These are phyloP conservation scores for Rhizopogon vulgaris DNA, from an alignment of 768 basidiomycete genomes.

Conservation along the genomic window DNA sequence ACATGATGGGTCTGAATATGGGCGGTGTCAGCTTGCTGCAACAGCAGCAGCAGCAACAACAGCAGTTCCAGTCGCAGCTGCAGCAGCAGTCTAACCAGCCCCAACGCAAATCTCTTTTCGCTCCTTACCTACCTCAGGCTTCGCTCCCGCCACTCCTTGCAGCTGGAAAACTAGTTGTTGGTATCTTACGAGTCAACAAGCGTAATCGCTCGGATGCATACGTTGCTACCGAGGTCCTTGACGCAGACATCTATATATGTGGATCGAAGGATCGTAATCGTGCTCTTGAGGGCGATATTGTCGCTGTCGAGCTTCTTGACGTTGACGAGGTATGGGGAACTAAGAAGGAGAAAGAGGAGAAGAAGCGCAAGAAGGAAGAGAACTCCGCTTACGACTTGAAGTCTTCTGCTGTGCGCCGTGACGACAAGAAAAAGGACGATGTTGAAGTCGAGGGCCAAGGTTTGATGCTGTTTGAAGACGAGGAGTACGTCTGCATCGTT, in stretches of 20 bases:
- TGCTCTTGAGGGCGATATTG: slow-evolving; percentile 96
- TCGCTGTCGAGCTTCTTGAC: slow-evolving; percentile 95
- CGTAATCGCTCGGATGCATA: slow-evolving; percentile 98
- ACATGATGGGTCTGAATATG: slow-evolving; percentile 87
- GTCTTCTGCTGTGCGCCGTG: slow-evolving; percentile 69
- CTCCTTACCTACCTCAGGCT: slow-evolving; percentile 96
- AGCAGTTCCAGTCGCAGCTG: slow-evolving; percentile 89
- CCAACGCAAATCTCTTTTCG: slow-evolving; percentile 96
- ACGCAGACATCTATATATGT: slow-evolving; percentile 98
- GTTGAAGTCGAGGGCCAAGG: slow-evolving; percentile 99
- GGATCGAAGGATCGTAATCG: slow-evolving; percentile 98
- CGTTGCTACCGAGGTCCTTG: slow-evolving; percentile 95
- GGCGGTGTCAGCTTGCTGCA: slow-evolving; percentile 82
- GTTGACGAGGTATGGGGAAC: slow-evolving; percentile 98
- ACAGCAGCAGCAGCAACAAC: slow-evolving; percentile 71
- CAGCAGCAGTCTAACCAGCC: slow-evolving; percentile 90
- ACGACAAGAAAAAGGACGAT: slow-evolving; percentile 99
- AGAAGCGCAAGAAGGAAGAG: slow-evolving; percentile 99
- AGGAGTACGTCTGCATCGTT: slow-evolving; percentile 54
- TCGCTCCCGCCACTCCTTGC: slow-evolving; percentile 94
- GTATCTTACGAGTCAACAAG: slow-evolving; percentile 95
- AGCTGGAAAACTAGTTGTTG: slow-evolving; percentile 96
- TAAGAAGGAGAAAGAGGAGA: slow-evolving; percentile 99
- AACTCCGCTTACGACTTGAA: slow-evolving; percentile 91
- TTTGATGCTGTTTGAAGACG: slow-evolving; percentile 93